Percentiles rank a stretch among this genome's conserved stretches.
These are phyloP conservation scores for Microcyclosporella mali DNA, from an alignment of 2,329 filamentous ascomycete species.

Conservation along the genomic window DNA sequence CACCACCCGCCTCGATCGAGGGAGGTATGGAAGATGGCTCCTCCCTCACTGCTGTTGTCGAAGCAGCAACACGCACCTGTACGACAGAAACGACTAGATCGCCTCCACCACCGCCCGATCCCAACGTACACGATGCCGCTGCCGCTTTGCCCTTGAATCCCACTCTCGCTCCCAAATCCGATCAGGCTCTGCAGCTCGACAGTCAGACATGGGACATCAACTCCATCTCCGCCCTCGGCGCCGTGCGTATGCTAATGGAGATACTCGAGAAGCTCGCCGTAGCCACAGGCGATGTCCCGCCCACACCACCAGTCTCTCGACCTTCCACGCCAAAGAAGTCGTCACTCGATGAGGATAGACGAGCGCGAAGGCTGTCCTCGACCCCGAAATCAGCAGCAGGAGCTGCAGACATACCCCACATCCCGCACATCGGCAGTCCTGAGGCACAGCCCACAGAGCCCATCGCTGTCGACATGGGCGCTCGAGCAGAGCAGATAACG, in stretches of 20 bases:
- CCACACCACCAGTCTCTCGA: constrained; percentile 64
- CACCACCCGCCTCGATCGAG: no score
- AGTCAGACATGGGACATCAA: constrained; percentile 59
- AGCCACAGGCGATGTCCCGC: constrained; percentile 70
- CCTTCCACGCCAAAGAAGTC: constrained; percentile 52
- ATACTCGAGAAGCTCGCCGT: constrained; percentile 55
- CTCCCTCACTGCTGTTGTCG: constrained; percentile 10
- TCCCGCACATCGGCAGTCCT: constrained; percentile 33
- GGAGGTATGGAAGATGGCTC: constrained; percentile 24
- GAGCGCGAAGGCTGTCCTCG: constrained; percentile 29
- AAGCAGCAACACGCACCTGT: constrained; percentile 2
- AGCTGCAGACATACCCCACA: constrained; percentile 7
- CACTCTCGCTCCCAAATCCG: constrained; percentile 16
- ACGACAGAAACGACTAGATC: constrained; percentile 4
- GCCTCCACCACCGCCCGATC: constrained; percentile 24
- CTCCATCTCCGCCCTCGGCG: constrained; percentile 63
- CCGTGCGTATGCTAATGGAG: constrained; percentile 71
- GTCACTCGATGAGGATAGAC: constrained; percentile 7
- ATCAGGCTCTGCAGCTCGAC: constrained; percentile 26
- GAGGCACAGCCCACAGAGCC: constrained; percentile 48
- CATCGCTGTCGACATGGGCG: constrained; percentile 43
- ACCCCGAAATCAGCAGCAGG: constrained; percentile 43
- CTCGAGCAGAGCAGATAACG: constrained; percentile 64
- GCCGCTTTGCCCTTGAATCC: constrained; percentile 14
- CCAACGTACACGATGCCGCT: constrained; percentile 21